phyloP scores from a whole-genome alignment of 106 monocot species.

The Xerophyta viscosa region DNA sequence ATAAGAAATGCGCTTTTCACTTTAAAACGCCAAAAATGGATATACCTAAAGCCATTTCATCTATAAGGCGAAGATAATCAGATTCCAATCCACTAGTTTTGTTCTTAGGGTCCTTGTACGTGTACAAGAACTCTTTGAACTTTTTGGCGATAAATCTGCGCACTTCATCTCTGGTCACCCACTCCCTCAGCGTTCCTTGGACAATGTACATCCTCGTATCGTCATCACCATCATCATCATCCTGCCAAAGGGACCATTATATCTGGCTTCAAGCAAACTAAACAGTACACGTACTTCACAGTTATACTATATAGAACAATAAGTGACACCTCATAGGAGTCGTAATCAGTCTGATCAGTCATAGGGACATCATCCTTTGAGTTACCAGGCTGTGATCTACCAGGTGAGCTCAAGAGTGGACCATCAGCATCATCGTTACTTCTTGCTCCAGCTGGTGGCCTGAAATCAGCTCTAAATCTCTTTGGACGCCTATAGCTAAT shows the following conservation, averaged over 20 bases:
- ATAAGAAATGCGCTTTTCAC: no score
- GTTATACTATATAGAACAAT: not conserved
- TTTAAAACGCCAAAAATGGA: not conserved
- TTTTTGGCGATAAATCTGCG: conserved; percentile 90
- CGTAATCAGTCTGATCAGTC: conserved; percentile 94
- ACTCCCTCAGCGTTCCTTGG: conserved; percentile 92
- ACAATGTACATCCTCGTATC: conserved; percentile 88
- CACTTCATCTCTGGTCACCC: conserved; percentile 99
- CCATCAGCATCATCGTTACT: conserved; percentile 75
- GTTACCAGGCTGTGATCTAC: conserved; percentile 64
- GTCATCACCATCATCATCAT: conserved; percentile 95
- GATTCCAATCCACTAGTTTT: conserved; percentile 72
- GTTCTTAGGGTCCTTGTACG: conserved; percentile 83
- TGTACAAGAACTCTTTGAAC: conserved; percentile 87
- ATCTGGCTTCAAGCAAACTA: not conserved
- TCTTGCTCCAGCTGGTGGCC: conserved; percentile 50
- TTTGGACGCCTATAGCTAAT: conserved; percentile 58
- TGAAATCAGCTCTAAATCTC: conserved; percentile 71
- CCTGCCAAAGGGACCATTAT: not conserved
- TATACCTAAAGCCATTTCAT: conserved; percentile 94
- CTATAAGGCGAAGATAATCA: conserved; percentile 83
- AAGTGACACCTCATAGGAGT: conserved; percentile 77
- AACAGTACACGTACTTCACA: not conserved
- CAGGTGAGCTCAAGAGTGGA: conserved; percentile 78
- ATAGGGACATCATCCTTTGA: conserved; percentile 82